These are phyloP conservation scores for Lachnum nothofagi DNA, from an alignment of 2,329 filamentous ascomycete genomes.

Conservation along the genomic window DNA sequence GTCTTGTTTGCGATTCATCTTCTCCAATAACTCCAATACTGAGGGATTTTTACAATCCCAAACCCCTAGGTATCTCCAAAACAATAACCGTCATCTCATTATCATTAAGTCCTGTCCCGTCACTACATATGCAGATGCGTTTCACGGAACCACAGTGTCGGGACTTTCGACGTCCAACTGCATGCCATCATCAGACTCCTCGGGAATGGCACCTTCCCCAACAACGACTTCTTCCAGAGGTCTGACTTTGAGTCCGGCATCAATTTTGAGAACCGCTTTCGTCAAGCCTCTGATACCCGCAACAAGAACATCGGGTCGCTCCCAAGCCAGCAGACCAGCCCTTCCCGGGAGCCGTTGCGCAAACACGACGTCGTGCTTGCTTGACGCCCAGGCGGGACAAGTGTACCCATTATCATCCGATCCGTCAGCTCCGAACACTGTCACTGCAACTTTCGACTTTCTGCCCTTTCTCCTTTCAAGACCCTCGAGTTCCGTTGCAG, in stretches of 20 bases:
- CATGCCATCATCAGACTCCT: constrained; percentile 15
- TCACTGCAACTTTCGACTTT: constrained; percentile 21
- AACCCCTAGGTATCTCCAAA: constrained; percentile 1
- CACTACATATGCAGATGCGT: constrained; percentile 4
- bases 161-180: constrained; percentile 28
- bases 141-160: constrained; percentile 25
- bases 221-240: constrained; percentile 21
- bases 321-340: constrained; percentile 22
- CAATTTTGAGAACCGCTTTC: constrained; percentile 15
- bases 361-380: constrained; percentile 23
- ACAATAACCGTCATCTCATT: neutral
- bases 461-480: constrained; percentile 6
- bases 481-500: constrained; percentile 17
- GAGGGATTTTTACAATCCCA: neutral
- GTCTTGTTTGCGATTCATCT: neutral
- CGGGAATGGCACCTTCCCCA: constrained; percentile 3
- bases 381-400: constrained; percentile 25
- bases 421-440: constrained; percentile 22
- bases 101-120: neutral
- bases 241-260: constrained; percentile 17
- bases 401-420: constrained; percentile 14
- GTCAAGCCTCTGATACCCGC: constrained; percentile 25
- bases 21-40: neutral
- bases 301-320: constrained; percentile 22
- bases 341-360: constrained; percentile 22